These are phyloP conservation scores for Pseudogymnoascus sp. DNA, from an alignment of 2,329 filamentous ascomycete genomes.

Conservation along the genomic window DNA sequence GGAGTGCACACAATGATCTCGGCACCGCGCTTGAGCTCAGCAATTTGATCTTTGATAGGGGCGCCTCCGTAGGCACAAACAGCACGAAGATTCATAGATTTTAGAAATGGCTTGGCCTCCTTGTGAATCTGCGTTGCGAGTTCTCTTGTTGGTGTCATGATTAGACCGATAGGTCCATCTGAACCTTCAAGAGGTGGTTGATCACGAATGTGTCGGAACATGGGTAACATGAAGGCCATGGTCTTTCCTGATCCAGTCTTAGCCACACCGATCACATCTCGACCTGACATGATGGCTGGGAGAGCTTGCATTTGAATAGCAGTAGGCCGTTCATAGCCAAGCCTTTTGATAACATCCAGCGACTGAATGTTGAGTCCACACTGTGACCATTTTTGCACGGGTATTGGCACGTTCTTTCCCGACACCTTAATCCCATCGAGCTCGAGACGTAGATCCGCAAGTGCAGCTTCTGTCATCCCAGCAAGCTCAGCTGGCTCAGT, in stretches of 20 bases:
- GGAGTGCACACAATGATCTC: slow-evolving; percentile 95
- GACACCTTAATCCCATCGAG: slow-evolving; percentile 93
- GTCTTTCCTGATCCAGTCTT: slow-evolving; percentile 98
- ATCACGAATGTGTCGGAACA: slow-evolving; percentile 97
- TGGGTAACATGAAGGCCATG: slow-evolving; percentile 86
- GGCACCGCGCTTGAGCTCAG: slow-evolving; percentile 86
- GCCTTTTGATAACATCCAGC: slow-evolving; percentile 69
- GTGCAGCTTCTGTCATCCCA: slow-evolving; percentile 75
- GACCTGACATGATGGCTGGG: slow-evolving; percentile 89
- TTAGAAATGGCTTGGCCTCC: slow-evolving; percentile 91
- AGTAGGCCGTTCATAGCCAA: slow-evolving; percentile 83
- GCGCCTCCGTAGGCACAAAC: slow-evolving; percentile 93
- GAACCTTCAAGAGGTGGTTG: slow-evolving; percentile 71
- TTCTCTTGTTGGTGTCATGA: slow-evolving; percentile 92
- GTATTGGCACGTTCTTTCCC: slow-evolving; percentile 80
- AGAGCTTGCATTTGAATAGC: slow-evolving; percentile 93
- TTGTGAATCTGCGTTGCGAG: slow-evolving; percentile 87
- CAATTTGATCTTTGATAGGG: slow-evolving; percentile 95
- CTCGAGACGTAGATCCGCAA: slow-evolving; percentile 72
- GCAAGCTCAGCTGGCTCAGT: slow-evolving; percentile 77
- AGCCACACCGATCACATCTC: slow-evolving; percentile 91
- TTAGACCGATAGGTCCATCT: slow-evolving; percentile 79
- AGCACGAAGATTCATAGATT: slow-evolving; percentile 71
- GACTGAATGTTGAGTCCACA: slow-evolving; percentile 83
- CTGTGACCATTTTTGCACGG: slow-evolving; percentile 93